These are phyloP conservation scores for Miscanthus sacchariflorus DNA, from an alignment of 202 grass and related monocot genomes.

Conservation along the genomic window DNA sequence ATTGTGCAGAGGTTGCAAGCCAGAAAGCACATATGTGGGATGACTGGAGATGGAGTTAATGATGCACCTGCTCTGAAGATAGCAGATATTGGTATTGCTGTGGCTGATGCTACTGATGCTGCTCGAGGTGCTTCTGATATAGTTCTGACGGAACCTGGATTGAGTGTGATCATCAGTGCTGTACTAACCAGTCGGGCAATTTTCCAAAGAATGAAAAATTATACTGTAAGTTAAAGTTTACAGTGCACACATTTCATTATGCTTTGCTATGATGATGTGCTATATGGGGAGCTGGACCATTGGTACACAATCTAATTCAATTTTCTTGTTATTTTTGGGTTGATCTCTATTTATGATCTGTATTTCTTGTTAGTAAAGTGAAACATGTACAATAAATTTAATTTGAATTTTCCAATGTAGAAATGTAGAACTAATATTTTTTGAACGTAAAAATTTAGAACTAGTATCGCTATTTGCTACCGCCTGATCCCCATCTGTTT, in stretches of 20 bases:
- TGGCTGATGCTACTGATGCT: constrained; percentile 78
- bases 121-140: constrained; percentile 74
- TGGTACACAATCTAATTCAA: not conserved
- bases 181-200: constrained; percentile 74
- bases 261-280: constrained; percentile 36
- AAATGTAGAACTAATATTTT: not conserved
- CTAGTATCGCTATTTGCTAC: not conserved
- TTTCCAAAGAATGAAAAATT: constrained; percentile 84
- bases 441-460: not conserved
- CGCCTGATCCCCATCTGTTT: constrained; percentile 8
- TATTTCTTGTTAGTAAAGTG: not conserved
- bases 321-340: not conserved
- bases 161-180: constrained; percentile 79
- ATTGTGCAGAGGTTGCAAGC: constrained; percentile 73
- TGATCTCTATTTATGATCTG: not conserved
- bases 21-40: constrained; percentile 77
- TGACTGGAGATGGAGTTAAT: constrained; percentile 82
- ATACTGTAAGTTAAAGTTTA: constrained; percentile 57
- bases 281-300: constrained; percentile 19
- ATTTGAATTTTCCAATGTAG: not conserved
- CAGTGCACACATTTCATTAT: constrained; percentile 15
- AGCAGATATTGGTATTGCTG: constrained; percentile 76
- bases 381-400: not conserved
- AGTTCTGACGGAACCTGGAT: constrained; percentile 72
- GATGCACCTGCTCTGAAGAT: constrained; percentile 79